These are phyloP conservation scores for Setaria viridis DNA, from an alignment of 202 grass and related monocot species.

Conservation along the genomic window DNA sequence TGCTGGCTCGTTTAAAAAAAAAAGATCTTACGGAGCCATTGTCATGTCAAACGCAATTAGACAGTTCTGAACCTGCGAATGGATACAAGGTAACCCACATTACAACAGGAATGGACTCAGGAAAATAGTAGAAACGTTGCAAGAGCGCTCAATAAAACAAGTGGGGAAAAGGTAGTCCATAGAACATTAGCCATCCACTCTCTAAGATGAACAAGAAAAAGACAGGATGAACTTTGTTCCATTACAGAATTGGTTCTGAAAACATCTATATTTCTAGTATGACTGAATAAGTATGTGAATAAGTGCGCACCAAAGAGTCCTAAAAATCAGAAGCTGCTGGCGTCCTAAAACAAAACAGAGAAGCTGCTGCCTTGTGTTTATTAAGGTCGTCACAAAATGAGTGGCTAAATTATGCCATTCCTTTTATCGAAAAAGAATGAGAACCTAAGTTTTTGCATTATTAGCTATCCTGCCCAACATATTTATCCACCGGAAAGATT, in stretches of 20 bases:
- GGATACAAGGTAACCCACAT: conserved; percentile 37
- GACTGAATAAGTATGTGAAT: no score
- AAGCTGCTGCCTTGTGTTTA: no score
- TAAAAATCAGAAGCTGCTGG: not conserved
- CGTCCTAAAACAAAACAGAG: no score
- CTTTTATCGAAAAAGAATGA: no score
- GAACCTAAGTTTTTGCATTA: not conserved
- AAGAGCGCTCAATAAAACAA: conserved; percentile 21
- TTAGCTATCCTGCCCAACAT: not conserved
- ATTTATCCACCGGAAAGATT: not conserved
- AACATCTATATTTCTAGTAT: not conserved
- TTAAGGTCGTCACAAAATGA: not conserved
- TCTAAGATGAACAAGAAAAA: conserved; percentile 22
- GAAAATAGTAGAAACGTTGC: conserved; percentile 29
- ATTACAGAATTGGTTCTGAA: not conserved
- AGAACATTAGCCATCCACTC: not conserved
- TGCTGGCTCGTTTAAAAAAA: no score
- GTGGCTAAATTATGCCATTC: not conserved
- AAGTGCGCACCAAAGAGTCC: not conserved
- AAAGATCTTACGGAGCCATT: conserved; percentile 51
- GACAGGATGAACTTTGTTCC: conserved; percentile 1
- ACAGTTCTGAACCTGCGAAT: conserved; percentile 57
- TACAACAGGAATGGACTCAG: conserved; percentile 29
- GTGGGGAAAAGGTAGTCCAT: not conserved
- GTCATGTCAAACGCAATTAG: conserved; percentile 61